Conservation (phyloP, 495 filamentous ascomycete genomes). For the Talaromyces borbonicus region DNA sequence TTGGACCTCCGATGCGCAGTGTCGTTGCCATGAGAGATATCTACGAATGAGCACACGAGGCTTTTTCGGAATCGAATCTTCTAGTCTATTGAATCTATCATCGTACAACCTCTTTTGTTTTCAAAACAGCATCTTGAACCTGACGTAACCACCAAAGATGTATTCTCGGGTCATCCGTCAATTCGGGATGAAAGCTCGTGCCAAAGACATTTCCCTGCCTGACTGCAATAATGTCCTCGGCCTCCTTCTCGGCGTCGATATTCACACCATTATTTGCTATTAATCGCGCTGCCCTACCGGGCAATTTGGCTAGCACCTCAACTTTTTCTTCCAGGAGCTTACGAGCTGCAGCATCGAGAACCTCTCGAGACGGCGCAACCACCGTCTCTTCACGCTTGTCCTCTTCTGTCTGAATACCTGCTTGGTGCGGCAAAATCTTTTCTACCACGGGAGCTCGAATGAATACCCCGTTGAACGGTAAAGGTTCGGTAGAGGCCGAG, state of each 20-base stretch:
- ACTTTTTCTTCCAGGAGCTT: slow-evolving; percentile 36
- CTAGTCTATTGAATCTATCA: slow-evolving; percentile 3
- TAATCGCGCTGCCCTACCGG: slow-evolving; percentile 33
- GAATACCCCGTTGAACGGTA: slow-evolving; percentile 73
- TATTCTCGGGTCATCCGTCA: slow-evolving; percentile 82
- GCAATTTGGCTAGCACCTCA: slow-evolving; percentile 41
- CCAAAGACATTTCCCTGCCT: slow-evolving; percentile 90
- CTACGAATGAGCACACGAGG: too few species aligned
- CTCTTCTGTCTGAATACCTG: slow-evolving; percentile 43
- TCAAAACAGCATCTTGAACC: slow-evolving; percentile 40
- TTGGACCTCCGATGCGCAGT: too few species aligned
- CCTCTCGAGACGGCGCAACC: slow-evolving; percentile 51
- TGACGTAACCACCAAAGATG: slow-evolving; percentile 88
- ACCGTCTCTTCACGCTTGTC: slow-evolving; percentile 47
- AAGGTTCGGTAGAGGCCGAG: slow-evolving; percentile 6
- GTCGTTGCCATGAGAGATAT: too few species aligned
- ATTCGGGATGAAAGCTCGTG: slow-evolving; percentile 92
- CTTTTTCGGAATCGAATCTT: too few species aligned
- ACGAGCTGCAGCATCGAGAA: slow-evolving; percentile 31
- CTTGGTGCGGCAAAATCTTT: slow-evolving; percentile 52
- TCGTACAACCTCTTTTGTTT: slow-evolving; percentile 19
- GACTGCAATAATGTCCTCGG: slow-evolving; percentile 84
- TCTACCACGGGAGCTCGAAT: slow-evolving; percentile 94
- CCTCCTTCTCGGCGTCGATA: slow-evolving; percentile 33
- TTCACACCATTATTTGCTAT: slow-evolving; percentile 26